Evolutionary conservation across 2,329 filamentous ascomycete species (phyloP), one percentile per base, ranked within the genome.

Genomic region (Pseudocercospora pini-densiflorae): DNA sequence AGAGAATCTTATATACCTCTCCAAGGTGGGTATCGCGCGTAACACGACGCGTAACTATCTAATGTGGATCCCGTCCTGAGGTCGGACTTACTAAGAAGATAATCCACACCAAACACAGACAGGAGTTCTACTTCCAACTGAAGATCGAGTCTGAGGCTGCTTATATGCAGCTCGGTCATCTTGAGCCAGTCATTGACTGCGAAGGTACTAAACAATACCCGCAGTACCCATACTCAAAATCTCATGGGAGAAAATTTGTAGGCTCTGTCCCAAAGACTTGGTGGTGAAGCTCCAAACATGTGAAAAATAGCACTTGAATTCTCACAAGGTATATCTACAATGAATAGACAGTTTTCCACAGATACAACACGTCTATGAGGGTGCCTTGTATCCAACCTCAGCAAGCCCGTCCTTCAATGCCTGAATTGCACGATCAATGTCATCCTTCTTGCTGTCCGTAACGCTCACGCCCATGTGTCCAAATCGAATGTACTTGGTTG

Each of bases 391-490:
- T 61, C 93, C 92, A 63, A 88, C 90, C 80, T 97, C 94, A 1
- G 83, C 78, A 69, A 98, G 82, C 8, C 90, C 89, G 63, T 89
- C 87, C 82, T 90, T 89, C 72, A 99, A 81, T 53, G 92, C 91
- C 72, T 89, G 84, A 68, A 98, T 85, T 1, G 94, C 95, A 75
- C 90, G 91, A 70, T 96, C 92, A 73, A 98, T 88, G 77, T 99
- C 93, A 61, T 86, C 86, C 69, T 94, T 87, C 69, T 87, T 88
- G 29, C 92, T 87, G 77, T 97, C 92, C 75, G 90, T 92, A 82
- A 94, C 91, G 77, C 91, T 95, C 69, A 98, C 92, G 73, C 95
- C 95, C 95, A 99, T 99, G 80, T 98, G 95, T 51, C 95, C 95
- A 76, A 99, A 95, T 29, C 95, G 89, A 73, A 99, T 92, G 79